Evolutionary conservation across 768 basidiomycete genomes (phyloP).

Genomic region (Mrakia blollopis): DNA sequence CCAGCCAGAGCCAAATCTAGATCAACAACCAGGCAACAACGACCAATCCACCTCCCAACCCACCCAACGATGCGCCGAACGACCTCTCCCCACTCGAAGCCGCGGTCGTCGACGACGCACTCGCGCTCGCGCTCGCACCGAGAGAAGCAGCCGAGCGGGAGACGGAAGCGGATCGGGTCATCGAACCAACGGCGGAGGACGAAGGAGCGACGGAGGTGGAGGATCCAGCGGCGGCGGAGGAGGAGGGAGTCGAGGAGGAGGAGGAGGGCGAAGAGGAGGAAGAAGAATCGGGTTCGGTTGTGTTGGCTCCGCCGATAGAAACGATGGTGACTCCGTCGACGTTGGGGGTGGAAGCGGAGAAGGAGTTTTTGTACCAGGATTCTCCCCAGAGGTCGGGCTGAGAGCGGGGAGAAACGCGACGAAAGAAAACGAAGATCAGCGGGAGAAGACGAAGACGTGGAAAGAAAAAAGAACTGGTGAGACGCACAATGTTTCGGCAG

Average conservation of each 20-base stretch:
- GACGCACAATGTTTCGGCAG: slow-evolving; percentile 6
- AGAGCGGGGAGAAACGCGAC: slow-evolving; percentile 44
- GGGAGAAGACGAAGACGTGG: background rate
- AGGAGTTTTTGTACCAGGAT: slow-evolving; percentile 39
- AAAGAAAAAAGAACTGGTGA: too few species aligned
- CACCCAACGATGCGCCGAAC: too few species aligned
- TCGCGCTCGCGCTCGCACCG: too few species aligned
- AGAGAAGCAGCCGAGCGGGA: background rate
- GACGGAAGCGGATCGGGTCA: slow-evolving; percentile 24
- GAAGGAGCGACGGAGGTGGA: slow-evolving; percentile 32
- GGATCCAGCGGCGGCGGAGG: slow-evolving; percentile 6
- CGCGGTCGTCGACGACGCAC: too few species aligned
- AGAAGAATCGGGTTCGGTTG: background rate
- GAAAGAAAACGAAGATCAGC: slow-evolving; percentile 46
- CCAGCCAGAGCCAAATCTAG: too few species aligned
- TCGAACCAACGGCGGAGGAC: background rate
- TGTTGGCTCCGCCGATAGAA: slow-evolving; percentile 9
- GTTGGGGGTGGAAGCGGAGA: slow-evolving; percentile 33
- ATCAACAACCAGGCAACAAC: too few species aligned
- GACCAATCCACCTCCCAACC: too few species aligned
- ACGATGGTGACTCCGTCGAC: slow-evolving; percentile 33
- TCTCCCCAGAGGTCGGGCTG: slow-evolving; percentile 12
- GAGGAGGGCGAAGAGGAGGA: slow-evolving; percentile 5
- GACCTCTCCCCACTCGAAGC: too few species aligned
- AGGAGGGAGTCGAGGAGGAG: slow-evolving; percentile 11